Percentiles rank a stretch among this genome's conserved stretches.
phyloP scores from a whole-genome alignment of 176 grass and related monocot genomes.

The Oryza brachyantha region DNA sequence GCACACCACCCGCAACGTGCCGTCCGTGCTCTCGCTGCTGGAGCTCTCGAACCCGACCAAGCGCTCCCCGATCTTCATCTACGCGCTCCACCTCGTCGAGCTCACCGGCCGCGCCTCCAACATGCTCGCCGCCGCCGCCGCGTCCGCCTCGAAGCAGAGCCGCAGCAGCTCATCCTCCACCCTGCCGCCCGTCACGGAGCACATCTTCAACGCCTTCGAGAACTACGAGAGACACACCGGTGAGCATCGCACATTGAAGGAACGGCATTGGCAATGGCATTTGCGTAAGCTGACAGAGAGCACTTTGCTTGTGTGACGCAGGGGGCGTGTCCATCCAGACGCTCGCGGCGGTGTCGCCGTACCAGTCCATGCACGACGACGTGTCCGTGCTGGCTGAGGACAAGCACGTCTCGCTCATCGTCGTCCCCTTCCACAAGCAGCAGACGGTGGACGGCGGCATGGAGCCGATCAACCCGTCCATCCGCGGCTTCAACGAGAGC shows the following conservation, averaged over 20 bases:
- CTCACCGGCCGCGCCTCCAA: slow-evolving; percentile 79
- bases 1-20: slow-evolving; percentile 79
- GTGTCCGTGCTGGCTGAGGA: slow-evolving; percentile 67
- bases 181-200: slow-evolving; percentile 28
- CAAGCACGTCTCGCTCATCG: slow-evolving; percentile 70
- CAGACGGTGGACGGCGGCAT: slow-evolving; percentile 78
- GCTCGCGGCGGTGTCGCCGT: slow-evolving; percentile 66
- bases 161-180: neutral
- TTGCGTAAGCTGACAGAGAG: neutral
- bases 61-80: slow-evolving; percentile 84
- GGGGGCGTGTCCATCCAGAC: slow-evolving; percentile 76
- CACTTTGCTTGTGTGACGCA: neutral
- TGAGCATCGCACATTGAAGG: neutral
- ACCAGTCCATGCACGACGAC: slow-evolving; percentile 81
- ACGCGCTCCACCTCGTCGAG: slow-evolving; percentile 91
- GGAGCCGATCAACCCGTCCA: slow-evolving; percentile 54
- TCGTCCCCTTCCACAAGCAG: slow-evolving; percentile 95
- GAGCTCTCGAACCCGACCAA: slow-evolving; percentile 66
- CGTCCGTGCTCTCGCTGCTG: slow-evolving; percentile 73
- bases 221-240: slow-evolving; percentile 56
- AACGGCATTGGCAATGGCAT: neutral
- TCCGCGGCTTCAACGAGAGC: slow-evolving; percentile 62
- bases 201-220: slow-evolving; percentile 81
- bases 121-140: slow-evolving; percentile 63
- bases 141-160: slow-evolving; percentile 19